A percentile compares a stretch with the other conserved stretches of the same genome.
Evolutionary conservation across 495 filamentous ascomycete genomes (phyloP).

Genomic region (Penicillium mononematosum): DNA sequence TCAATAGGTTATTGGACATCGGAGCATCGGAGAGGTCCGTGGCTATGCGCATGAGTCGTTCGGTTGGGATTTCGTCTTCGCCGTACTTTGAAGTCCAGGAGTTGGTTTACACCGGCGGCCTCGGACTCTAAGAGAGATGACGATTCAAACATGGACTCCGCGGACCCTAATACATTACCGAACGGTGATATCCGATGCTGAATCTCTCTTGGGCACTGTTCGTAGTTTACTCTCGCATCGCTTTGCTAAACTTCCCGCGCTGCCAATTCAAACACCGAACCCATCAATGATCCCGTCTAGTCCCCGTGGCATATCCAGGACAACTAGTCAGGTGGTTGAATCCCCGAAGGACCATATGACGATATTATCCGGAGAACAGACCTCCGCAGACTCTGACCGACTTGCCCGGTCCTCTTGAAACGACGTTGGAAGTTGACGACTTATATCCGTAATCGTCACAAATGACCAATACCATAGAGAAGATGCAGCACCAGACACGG

Average conservation of each 20-base stretch:
- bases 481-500: background rate
- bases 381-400: slow-evolving; percentile 3
- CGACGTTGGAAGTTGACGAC: background rate
- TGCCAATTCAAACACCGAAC: background rate
- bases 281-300: background rate
- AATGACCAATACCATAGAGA: background rate
- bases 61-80: slow-evolving; percentile 7
- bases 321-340: background rate
- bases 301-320: slow-evolving; percentile 2
- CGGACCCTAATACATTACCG: background rate
- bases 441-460: slow-evolving; percentile 10
- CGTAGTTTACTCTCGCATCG: background rate
- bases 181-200: background rate
- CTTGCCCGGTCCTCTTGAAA: background rate
- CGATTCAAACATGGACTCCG: background rate
- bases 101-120: slow-evolving; percentile 2
- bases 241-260: background rate
- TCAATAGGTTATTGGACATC: slow-evolving; percentile 3
- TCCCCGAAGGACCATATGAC: background rate
- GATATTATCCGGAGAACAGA: slow-evolving; percentile 7
- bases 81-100: slow-evolving; percentile 16
- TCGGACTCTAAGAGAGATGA: background rate
- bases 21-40: slow-evolving; percentile 17
- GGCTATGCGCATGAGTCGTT: background rate
- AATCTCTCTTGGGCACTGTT: background rate